Evolutionary conservation across 768 basidiomycete species (phyloP).

Genomic region (Macrolepiota albuminosa): DNA sequence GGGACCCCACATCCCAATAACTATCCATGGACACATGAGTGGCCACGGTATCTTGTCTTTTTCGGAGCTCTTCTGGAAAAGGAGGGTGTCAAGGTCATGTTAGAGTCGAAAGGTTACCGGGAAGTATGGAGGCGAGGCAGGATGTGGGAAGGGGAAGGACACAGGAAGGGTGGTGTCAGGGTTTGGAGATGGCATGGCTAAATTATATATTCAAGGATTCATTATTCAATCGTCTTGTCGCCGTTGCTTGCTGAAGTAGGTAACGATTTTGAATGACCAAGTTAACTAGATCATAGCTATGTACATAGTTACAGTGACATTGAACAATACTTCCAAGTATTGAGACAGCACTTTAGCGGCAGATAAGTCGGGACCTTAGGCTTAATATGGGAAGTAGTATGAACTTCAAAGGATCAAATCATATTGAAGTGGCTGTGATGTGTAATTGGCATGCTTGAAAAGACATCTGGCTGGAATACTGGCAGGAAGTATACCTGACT

Average conservation of each 20-base stretch:
- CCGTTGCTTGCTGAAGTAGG: background rate
- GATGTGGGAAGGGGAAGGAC: conserved; percentile 72
- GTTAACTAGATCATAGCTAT: background rate
- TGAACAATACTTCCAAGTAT: too few species aligned
- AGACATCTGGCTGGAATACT: too few species aligned
- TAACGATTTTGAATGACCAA: background rate
- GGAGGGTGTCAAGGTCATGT: conserved; percentile 39
- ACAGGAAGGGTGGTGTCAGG: conserved; percentile 62
- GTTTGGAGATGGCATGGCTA: conserved; percentile 53
- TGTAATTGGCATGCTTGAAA: too few species aligned
- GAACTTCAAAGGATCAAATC: too few species aligned
- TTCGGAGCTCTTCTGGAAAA: conserved; percentile 74
- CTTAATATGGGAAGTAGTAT: too few species aligned
- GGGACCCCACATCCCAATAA: conserved; percentile 28
- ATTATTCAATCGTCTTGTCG: too few species aligned
- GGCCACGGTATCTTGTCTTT: conserved; percentile 79
- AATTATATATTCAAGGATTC: background rate
- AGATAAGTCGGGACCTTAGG: too few species aligned
- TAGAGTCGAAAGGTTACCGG: conserved; percentile 54
- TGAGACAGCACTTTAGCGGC: too few species aligned
- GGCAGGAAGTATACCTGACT: too few species aligned
- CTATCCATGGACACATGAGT: conserved; percentile 64
- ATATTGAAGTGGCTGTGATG: too few species aligned
- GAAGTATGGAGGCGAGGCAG: conserved; percentile 63
- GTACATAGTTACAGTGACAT: too few species aligned